These are phyloP conservation scores for Penicillium sp. DNA, from an alignment of 2,329 filamentous ascomycete genomes.

Conservation along the genomic window DNA sequence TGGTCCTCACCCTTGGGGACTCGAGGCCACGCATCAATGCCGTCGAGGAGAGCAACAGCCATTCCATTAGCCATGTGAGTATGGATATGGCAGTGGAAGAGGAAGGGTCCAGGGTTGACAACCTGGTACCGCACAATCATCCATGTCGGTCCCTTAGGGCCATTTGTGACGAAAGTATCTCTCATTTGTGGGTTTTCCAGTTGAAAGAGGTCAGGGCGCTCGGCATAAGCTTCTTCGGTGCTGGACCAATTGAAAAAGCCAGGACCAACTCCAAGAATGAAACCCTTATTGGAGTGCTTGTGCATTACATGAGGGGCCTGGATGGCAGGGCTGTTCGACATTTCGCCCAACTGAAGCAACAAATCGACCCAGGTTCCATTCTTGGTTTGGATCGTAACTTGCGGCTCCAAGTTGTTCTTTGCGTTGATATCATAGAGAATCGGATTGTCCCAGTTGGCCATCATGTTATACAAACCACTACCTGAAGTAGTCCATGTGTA, in stretches of 20 bases:
- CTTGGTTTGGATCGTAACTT: constrained; percentile 33
- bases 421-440: constrained; percentile 33
- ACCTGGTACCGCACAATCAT: constrained; percentile 48
- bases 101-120: constrained; percentile 47
- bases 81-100: constrained; percentile 53
- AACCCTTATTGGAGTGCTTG: constrained; percentile 49
- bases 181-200: constrained; percentile 43
- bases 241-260: constrained; percentile 42
- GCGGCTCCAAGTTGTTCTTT: constrained; percentile 23
- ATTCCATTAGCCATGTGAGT: constrained; percentile 50
- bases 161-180: constrained; percentile 42
- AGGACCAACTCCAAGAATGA: constrained; percentile 42
- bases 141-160: constrained; percentile 36
- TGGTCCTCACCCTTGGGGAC: constrained; percentile 26
- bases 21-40: constrained; percentile 47
- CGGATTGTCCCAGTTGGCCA: constrained; percentile 32
- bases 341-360: constrained; percentile 30
- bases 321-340: constrained; percentile 19
- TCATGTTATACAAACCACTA: constrained; percentile 23
- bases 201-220: constrained; percentile 45
- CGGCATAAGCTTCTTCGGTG: constrained; percentile 42
- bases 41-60: constrained; percentile 50
- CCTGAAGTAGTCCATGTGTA: constrained; percentile 34
- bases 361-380: constrained; percentile 43
- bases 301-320: constrained; percentile 47